phyloP scores from a whole-genome alignment of 345 rosid genomes.

The Brassica incana region DNA sequence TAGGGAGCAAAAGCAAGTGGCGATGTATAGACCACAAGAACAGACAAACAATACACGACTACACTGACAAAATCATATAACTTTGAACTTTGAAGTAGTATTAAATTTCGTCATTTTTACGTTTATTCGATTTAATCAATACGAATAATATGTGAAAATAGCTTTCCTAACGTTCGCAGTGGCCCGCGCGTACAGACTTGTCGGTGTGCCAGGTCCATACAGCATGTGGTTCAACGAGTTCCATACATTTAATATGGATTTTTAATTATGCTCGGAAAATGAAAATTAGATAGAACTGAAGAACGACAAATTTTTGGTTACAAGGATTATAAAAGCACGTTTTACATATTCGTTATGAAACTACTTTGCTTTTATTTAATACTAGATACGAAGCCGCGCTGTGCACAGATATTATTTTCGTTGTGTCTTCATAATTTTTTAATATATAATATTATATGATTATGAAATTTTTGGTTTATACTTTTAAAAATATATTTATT shows the following conservation, averaged over 20 bases:
- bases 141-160: not conserved
- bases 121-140: not conserved
- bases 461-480: too few species aligned
- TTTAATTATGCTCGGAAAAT: not conserved
- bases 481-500: too few species aligned
- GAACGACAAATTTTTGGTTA: not conserved
- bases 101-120: not conserved
- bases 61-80: not conserved
- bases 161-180: not conserved
- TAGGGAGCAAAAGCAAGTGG: slow-evolving; percentile 2
- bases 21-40: not conserved
- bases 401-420: too few species aligned
- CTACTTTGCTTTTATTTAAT: not conserved
- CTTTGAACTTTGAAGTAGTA: not conserved
- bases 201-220: not conserved
- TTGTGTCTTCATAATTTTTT: too few species aligned
- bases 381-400: too few species aligned
- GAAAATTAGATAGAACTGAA: not conserved
- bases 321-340: not conserved
- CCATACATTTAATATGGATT: not conserved
- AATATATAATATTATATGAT: too few species aligned
- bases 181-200: not conserved
- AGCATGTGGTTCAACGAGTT: not conserved
- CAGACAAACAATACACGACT: not conserved
- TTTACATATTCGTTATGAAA: not conserved